Evolutionary conservation across 2,329 filamentous ascomycete species (phyloP).

Genomic region (Aspergillus sergii): DNA sequence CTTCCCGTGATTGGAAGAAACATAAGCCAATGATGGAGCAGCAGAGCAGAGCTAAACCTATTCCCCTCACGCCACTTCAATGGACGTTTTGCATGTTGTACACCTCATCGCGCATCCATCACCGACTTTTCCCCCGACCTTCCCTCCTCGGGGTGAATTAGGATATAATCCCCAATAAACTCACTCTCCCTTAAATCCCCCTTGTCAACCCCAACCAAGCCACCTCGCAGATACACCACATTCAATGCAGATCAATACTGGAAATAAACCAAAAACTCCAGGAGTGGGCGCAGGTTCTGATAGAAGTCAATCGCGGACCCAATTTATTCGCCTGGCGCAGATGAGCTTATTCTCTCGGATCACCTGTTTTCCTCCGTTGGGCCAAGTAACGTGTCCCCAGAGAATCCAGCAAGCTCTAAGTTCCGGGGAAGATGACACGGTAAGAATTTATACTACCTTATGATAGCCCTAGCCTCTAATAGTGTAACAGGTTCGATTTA

Average conservation of each 20-base stretch:
- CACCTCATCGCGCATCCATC: not conserved
- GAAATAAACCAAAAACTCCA: conserved; percentile 21
- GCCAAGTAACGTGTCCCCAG: conserved; percentile 68
- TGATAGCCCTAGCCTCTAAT: conserved; percentile 1
- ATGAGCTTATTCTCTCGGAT: conserved; percentile 58
- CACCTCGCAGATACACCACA: not conserved
- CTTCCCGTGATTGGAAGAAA: not conserved
- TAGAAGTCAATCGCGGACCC: conserved; percentile 23
- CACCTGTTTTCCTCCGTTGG: conserved; percentile 70
- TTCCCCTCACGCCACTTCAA: not conserved
- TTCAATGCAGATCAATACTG: conserved; percentile 16
- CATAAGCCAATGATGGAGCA: conserved; percentile 3
- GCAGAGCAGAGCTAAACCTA: not conserved
- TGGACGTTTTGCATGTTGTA: not conserved
- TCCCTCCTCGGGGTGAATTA: not conserved
- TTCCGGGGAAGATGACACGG: conserved; percentile 27
- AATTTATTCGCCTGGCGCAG: conserved; percentile 35
- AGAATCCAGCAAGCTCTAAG: conserved; percentile 34
- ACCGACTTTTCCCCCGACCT: not conserved
- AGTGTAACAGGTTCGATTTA: conserved; percentile 58
- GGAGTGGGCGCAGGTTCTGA: conserved; percentile 18
- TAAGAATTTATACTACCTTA: conserved; percentile 7
- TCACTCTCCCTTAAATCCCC: too few relatives aligned
- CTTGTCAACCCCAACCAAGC: not conserved
- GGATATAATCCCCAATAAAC: not conserved